Evolutionary conservation across 148 eudicot genomes (phyloP).

Genomic region (Rheum nobile): DNA sequence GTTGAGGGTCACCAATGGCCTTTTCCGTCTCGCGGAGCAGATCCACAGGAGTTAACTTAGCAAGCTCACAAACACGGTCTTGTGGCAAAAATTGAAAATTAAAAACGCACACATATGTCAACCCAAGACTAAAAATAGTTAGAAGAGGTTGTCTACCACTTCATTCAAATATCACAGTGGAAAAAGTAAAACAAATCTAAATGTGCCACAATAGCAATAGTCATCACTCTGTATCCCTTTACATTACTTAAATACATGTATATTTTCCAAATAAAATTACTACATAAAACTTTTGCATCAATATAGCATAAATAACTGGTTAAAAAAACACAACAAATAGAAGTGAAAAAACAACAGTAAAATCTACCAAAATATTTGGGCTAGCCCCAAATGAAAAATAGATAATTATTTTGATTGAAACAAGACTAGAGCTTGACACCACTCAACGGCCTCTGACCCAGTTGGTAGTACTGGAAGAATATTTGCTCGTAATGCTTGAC

Average conservation of each 20-base stretch:
- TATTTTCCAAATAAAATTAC: neutral
- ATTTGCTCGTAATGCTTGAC: conserved; percentile 3
- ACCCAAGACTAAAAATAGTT: neutral
- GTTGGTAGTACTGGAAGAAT: conserved; percentile 8
- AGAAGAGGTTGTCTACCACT: neutral
- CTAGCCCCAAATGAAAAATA: no score
- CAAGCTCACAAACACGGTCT: conserved; percentile 97
- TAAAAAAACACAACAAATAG: neutral
- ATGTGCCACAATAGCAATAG: neutral
- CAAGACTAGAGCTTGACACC: conserved; percentile 10
- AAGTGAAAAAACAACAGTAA: neutral
- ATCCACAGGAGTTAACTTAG: conserved; percentile 83
- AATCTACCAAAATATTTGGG: neutral
- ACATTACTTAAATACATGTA: no score
- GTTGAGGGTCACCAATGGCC: conserved; percentile 88
- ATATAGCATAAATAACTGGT: neutral
- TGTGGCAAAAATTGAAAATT: conserved; percentile 79
- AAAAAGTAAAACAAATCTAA: no score
- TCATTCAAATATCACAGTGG: neutral
- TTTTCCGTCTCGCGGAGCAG: conserved; percentile 93
- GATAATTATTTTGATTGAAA: no score
- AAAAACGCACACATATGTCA: neutral
- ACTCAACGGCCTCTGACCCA: conserved; percentile 10
- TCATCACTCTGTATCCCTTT: no score
- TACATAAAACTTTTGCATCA: neutral